Evolutionary conservation across 257 asterid species (phyloP), one percentile per base, ranked within the genome.

Genomic region (Nicotiana noctiflora): DNA sequence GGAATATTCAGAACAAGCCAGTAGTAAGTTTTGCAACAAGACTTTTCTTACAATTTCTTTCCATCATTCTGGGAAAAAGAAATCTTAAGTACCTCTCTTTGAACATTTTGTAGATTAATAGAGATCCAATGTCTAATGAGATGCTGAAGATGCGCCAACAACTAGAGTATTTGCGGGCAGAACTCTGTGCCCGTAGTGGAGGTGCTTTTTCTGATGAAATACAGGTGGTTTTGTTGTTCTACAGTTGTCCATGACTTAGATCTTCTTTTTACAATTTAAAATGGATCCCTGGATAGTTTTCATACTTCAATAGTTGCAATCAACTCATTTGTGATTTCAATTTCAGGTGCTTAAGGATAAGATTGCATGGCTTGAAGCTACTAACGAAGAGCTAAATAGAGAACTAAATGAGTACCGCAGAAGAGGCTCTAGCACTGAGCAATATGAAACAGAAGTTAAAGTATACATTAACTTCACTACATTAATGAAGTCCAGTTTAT

Each of bases 141-240:
- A 94, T 96, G 99, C 80, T 94, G 84, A 96, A 96, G 89, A 94
- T 96, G 98, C 95, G 98, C 23, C 99, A 96, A 67, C 99, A 93
- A 78, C 89, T 96, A 83, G 98, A 93, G 81, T 94, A 81, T 88
- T 81, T 94, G 85, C 98, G 94, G 85, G 99, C 99, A 62, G 97
- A 96, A 88, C 97, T 96, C 77, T 90, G 98, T 86, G 96, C 97
- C 79, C 98, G 97, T 76, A 97, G 94, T 37, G 97, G 97, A 60
- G 97, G 97, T 86, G 84, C 91, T 85, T 94, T 98, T 9, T 92
- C 91, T n/a, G 93, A 37, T 37, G 44, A 94, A 90, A 88, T 96
- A 81, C 98, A 91, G 97, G 99, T 91, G 75, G 85, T 56, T 78
- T 29, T 82, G 9, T 68, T 53, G 32, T 79, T 29, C 62, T 57